Base-by-base conservation (phyloP, 768 basidiomycete species). In the Dioszegia hungarica region DNA sequence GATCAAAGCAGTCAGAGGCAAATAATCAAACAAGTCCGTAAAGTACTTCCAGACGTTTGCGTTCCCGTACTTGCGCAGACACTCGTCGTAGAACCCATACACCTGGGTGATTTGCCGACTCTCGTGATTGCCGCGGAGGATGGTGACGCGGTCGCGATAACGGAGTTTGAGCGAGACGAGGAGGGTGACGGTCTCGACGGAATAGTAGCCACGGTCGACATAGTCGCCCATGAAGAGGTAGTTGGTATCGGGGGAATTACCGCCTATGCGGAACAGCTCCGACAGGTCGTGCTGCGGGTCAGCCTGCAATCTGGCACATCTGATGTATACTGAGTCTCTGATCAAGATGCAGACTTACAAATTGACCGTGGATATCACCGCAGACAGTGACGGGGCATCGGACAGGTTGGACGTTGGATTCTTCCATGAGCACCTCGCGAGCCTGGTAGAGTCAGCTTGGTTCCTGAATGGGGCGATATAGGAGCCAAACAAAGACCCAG, bases 151-250 rank as follows among this genome's bases (percentile, higher is more conserved):
- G 78, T 98, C 94, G 61, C 92, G 89, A 79, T 99, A 98, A 71
- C 95, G 88, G 63, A 99, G 81, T 80, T 99, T 99, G 75, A 98
- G 83, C 19, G 95, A 90, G 60, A 99, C 92, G 47, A 99, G 87
- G 8, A 98, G 82, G 12, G 93, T 95, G 66, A 99, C 93, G 0
- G 95, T 99, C 79, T 99, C 95, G 55, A 99, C 94, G 19, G 92
- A 95, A 79, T 97, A 98, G 81, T 97, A 99, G 19, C 94, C 94
- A 72, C 93, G 86, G 80, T 97, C 95, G 68, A 98, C 95, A 75
- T 97, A 99, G 81, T 99, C 95, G 27, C 95, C 95, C 95, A 99
- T 99, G 82, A 98, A 99, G 71, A 99, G 86, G 78, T 99, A 99
- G 80, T 97, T 99, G 63, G 95, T 99, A 79, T 98, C 94, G 43